phyloP scores from a whole-genome alignment of 2,329 filamentous ascomycete genomes.

The Fusarium setosum region DNA sequence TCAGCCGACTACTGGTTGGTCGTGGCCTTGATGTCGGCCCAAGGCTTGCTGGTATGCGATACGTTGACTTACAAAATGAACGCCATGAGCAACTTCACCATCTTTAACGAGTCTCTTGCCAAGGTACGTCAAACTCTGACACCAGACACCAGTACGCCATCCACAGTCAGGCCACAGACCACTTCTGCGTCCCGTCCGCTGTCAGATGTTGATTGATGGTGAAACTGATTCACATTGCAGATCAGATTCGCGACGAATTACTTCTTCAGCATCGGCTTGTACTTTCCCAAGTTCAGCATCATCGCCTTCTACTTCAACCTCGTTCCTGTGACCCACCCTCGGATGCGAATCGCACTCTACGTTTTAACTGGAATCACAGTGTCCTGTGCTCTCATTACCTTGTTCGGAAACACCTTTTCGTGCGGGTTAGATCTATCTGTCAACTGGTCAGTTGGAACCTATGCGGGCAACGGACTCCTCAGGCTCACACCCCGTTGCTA shows the following conservation, averaged over 20 bases:
- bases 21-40: not conserved
- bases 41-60: not conserved
- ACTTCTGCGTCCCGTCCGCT: too few species aligned
- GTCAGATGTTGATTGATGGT: too few species aligned
- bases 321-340: constrained; percentile 27
- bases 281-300: constrained; percentile 40
- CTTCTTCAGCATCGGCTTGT: constrained; percentile 41
- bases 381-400: constrained; percentile 23
- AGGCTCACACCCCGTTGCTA: not conserved
- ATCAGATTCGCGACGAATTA: constrained; percentile 39
- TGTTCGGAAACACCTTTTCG: constrained; percentile 37
- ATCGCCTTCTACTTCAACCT: constrained; percentile 40
- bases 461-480: too few species aligned
- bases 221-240: not conserved
- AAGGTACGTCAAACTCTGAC: not conserved
- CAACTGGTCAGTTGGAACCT: constrained; percentile 29
- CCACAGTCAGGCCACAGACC: too few species aligned
- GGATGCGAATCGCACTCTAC: constrained; percentile 30
- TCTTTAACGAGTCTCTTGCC: not conserved
- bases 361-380: constrained; percentile 22
- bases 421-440: constrained; percentile 34
- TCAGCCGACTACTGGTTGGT: constrained; percentile 1
- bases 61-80: constrained; percentile 3
- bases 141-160: too few species aligned
- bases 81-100: not conserved